Percentiles rank a stretch among this genome's conserved stretches.
Evolutionary conservation across 1,284 basidiomycete genomes (phyloP).

Genomic region (Ceratorhiza oryzae-sativae): DNA sequence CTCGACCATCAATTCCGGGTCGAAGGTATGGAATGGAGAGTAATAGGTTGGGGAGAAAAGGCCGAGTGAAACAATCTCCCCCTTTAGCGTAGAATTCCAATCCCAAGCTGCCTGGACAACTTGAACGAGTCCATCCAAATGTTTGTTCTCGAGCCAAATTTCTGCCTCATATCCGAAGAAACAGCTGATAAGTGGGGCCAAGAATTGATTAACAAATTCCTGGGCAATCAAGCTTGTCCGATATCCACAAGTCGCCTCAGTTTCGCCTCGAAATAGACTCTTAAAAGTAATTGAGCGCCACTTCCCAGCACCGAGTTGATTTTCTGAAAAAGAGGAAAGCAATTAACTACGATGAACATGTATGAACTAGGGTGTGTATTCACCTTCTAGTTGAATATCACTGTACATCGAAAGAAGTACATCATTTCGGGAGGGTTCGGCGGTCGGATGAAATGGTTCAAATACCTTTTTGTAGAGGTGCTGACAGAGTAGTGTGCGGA

Average conservation of each 20-base stretch:
- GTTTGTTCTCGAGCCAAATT: neutral
- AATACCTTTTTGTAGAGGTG: slow-evolving; percentile 10
- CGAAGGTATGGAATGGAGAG: neutral
- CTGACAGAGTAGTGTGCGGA: slow-evolving; percentile 12
- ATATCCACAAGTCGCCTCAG: no score
- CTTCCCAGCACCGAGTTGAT: slow-evolving; percentile 3
- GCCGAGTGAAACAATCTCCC: slow-evolving; percentile 3
- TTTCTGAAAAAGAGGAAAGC: neutral
- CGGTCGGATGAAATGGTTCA: slow-evolving; percentile 28
- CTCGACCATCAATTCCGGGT: neutral
- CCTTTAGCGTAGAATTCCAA: slow-evolving; percentile 28
- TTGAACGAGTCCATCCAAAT: neutral
- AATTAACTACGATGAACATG: no score
- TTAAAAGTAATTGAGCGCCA: slow-evolving; percentile 28
- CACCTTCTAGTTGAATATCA: slow-evolving; percentile 10
- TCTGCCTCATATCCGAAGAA: slow-evolving; percentile 3
- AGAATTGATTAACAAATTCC: neutral
- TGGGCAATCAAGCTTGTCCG: neutral
- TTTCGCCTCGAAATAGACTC: no score
- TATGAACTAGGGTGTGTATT: neutral
- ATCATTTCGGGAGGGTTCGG: neutral
- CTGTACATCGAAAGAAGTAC: neutral
- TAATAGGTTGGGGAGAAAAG: slow-evolving; percentile 1
- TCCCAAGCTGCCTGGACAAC: slow-evolving; percentile 18
- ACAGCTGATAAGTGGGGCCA: neutral